These are phyloP conservation scores for Piper longum DNA, from an alignment of 164 flowering plant species.

Conservation along the genomic window DNA sequence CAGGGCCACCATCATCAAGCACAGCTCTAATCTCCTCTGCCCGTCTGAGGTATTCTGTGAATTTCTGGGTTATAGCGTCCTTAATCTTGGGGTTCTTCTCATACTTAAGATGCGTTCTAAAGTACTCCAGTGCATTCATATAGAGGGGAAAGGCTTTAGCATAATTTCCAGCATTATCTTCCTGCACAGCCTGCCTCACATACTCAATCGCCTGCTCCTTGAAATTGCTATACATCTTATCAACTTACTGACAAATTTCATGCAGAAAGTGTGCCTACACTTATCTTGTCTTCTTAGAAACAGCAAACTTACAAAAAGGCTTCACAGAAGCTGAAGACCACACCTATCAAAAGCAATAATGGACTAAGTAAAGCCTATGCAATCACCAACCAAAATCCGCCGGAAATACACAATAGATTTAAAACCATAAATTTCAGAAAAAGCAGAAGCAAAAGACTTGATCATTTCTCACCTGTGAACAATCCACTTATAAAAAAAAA, in stretches of 20 bases:
- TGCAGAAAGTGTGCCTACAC: too few relatives aligned
- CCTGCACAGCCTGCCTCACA: slow-evolving; percentile 89
- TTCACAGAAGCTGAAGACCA: too few relatives aligned
- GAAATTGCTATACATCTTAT: slow-evolving; percentile 87
- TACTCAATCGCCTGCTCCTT: slow-evolving; percentile 95
- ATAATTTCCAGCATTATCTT: slow-evolving; percentile 93
- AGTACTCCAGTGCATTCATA: slow-evolving; percentile 94
- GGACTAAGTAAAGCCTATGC: too few relatives aligned
- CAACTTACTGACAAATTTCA: not conserved
- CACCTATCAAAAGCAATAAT: too few relatives aligned
- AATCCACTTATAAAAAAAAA: too few relatives aligned
- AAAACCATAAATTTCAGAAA: too few relatives aligned
- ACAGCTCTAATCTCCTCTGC: slow-evolving; percentile 97
- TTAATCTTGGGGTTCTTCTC: slow-evolving; percentile 92
- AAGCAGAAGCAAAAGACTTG: too few relatives aligned
- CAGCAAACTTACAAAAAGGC: too few relatives aligned
- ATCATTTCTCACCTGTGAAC: too few relatives aligned
- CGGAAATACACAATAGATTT: too few relatives aligned
- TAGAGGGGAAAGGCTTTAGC: slow-evolving; percentile 83
- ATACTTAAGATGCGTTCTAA: slow-evolving; percentile 85
- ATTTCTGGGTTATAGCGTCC: slow-evolving; percentile 87
- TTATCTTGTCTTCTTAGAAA: too few relatives aligned
- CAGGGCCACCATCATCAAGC: slow-evolving; percentile 64
- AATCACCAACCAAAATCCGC: too few relatives aligned
- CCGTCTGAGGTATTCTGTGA: slow-evolving; percentile 85